phyloP scores from a whole-genome alignment of 2,329 filamentous ascomycete species.

The Talaromyces albobiverticillius region DNA sequence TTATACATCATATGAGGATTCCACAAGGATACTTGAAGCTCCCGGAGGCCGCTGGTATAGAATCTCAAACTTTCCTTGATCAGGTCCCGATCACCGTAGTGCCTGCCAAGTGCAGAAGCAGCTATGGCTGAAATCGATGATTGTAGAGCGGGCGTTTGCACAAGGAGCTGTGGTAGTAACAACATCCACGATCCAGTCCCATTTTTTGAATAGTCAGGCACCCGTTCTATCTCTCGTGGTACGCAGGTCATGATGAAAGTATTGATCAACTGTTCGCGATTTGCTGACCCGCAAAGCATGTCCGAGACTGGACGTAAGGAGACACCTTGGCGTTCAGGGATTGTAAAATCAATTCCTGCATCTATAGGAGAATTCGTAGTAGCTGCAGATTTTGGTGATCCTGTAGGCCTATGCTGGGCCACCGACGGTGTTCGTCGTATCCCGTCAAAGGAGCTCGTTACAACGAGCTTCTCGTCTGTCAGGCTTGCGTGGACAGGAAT shows the following conservation, averaged over 20 bases:
- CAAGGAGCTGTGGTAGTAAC: conserved; percentile 23
- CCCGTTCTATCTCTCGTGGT: conserved; percentile 6
- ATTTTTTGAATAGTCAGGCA: not conserved
- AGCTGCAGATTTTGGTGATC: not conserved
- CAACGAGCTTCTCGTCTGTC: conserved; percentile 15
- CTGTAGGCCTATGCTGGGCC: not conserved
- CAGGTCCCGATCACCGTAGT: conserved; percentile 18
- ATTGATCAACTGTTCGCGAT: conserved; percentile 27
- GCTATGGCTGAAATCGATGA: conserved; percentile 27
- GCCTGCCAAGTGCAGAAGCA: conserved; percentile 25
- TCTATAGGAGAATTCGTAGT: not conserved
- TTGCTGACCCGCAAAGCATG: conserved; percentile 1
- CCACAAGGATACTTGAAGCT: conserved; percentile 35
- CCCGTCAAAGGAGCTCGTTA: conserved; percentile 10
- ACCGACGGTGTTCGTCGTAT: not conserved
- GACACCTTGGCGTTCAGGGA: not conserved
- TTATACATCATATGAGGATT: conserved; percentile 28
- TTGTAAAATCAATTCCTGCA: not conserved
- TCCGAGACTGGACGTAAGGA: not conserved
- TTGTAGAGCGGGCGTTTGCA: conserved; percentile 27
- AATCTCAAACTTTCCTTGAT: conserved; percentile 27
- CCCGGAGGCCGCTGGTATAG: conserved; percentile 33
- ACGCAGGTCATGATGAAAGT: conserved; percentile 25
- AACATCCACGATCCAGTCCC: conserved; percentile 25
- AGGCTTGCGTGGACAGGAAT: conserved; percentile 23